Evolutionary conservation across 176 grass and related monocot genomes (phyloP).

Genomic region (Oryza glumipatula): DNA sequence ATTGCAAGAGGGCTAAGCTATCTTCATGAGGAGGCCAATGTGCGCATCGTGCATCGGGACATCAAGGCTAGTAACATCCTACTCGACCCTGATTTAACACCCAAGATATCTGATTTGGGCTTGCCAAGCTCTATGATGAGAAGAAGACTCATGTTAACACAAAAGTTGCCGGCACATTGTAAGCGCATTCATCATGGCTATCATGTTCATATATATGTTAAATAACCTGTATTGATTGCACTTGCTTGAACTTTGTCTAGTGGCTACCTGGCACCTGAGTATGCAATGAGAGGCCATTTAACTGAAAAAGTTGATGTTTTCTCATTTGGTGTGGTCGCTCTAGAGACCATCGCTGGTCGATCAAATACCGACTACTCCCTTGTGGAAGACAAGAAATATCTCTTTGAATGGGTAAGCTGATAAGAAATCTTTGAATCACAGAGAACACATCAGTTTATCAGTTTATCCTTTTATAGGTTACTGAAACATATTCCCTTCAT

Average conservation of each 20-base stretch:
- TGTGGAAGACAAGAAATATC: conserved; percentile 44
- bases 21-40: conserved; percentile 67
- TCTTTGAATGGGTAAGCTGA: conserved; percentile 63
- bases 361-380: conserved; percentile 44
- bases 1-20: conserved; percentile 61
- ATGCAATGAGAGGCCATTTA: conserved; percentile 71
- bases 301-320: conserved; percentile 71
- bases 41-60: conserved; percentile 74
- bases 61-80: conserved; percentile 73
- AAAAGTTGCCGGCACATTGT: conserved; percentile 65
- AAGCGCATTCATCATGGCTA: conserved; percentile 26
- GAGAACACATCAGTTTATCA: background rate
- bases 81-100: conserved; percentile 52
- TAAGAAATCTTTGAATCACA: background rate
- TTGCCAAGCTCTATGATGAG: conserved; percentile 69
- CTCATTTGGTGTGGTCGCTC: conserved; percentile 54
- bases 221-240: background rate
- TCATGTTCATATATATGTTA: background rate
- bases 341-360: conserved; percentile 60
- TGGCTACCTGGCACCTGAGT: conserved; percentile 72
- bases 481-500: background rate
- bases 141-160: conserved; percentile 60
- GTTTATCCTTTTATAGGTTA: background rate
- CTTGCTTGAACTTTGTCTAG: conserved; percentile 19
- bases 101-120: conserved; percentile 74